A percentile compares a stretch with the other conserved stretches of the same genome.
phyloP scores from a whole-genome alignment of 257 asterid genomes.

The Penstemon newberryi region DNA sequence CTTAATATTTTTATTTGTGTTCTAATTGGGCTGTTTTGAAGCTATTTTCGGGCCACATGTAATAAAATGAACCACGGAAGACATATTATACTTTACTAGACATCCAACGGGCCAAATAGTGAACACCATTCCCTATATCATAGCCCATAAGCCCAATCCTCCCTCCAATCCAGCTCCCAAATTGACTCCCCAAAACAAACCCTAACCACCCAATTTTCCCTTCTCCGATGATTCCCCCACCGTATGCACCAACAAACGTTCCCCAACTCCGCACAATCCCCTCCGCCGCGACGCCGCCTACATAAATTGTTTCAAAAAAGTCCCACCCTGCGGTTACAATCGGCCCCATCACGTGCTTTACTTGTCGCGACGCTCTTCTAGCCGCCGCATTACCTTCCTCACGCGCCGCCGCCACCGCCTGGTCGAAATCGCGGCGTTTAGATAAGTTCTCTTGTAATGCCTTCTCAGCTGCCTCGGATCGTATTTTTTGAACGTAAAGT shows the following conservation, averaged over 20 bases:
- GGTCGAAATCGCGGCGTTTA: constrained; percentile 27
- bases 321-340: constrained; percentile 56
- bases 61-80: too few relatives aligned
- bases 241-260: constrained; percentile 45
- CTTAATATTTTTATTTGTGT: too few relatives aligned
- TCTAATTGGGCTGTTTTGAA: too few relatives aligned
- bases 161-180: constrained; percentile 62
- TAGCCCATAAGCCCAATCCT: constrained; percentile 52
- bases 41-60: too few relatives aligned
- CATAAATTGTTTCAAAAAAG: constrained; percentile 49
- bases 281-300: constrained; percentile 47
- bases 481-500: constrained; percentile 40
- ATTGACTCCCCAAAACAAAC: constrained; percentile 53
- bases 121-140: constrained; percentile 44
- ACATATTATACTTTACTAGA: background rate
- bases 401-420: constrained; percentile 35
- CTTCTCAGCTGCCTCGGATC: constrained; percentile 37
- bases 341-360: constrained; percentile 48
- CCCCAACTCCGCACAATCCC: constrained; percentile 43
- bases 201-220: constrained; percentile 57
- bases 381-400: constrained; percentile 44
- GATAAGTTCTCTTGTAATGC: constrained; percentile 37
- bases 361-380: constrained; percentile 39
- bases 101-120: constrained; percentile 31
- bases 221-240: constrained; percentile 54